Evolutionary conservation across 108 stramenopile genomes (phyloP).

Genomic region (Schizochytrium sp.): DNA sequence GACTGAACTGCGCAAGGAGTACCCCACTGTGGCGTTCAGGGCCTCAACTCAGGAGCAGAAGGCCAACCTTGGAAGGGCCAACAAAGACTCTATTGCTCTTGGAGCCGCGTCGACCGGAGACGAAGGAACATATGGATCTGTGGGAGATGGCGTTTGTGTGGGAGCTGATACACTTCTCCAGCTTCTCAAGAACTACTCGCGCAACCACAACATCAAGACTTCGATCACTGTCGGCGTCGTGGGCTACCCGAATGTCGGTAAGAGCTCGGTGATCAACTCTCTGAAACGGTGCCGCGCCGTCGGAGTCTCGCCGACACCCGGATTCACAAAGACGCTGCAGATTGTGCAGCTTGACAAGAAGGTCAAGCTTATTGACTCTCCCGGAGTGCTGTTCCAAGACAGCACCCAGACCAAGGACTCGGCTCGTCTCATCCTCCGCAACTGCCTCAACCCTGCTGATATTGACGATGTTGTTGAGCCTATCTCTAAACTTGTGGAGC

Average conservation of each 20-base stretch:
- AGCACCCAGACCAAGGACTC: constrained; percentile 72
- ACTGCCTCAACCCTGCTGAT: constrained; percentile 93
- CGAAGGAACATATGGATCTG: background rate
- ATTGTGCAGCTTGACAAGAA: constrained; percentile 95
- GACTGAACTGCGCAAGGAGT: constrained; percentile 83
- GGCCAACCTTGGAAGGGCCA: constrained; percentile 70
- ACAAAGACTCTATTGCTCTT: constrained; percentile 68
- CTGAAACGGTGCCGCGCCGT: constrained; percentile 91
- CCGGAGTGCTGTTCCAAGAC: constrained; percentile 95
- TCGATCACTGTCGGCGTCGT: constrained; percentile 87
- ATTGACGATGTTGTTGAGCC: constrained; percentile 92
- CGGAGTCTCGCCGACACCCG: constrained; percentile 93
- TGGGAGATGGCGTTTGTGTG: constrained; percentile 75
- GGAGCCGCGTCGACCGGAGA: constrained; percentile 8
- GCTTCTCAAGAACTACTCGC: constrained; percentile 97
- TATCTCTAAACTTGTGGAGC: constrained; percentile 84
- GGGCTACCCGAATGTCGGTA: constrained; percentile 94
- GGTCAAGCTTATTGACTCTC: constrained; percentile 94
- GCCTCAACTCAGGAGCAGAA: constrained; percentile 78
- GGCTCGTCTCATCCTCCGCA: constrained; percentile 81
- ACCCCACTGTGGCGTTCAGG: constrained; percentile 93
- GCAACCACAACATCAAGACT: constrained; percentile 85
- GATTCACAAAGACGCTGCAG: constrained; percentile 94
- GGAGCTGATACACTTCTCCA: constrained; percentile 94
- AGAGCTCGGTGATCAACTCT: constrained; percentile 92